Percentiles rank a stretch among this genome's conserved stretches.
These are phyloP conservation scores for Vicia sativa DNA, from an alignment of 306 rosid species.

Conservation along the genomic window DNA sequence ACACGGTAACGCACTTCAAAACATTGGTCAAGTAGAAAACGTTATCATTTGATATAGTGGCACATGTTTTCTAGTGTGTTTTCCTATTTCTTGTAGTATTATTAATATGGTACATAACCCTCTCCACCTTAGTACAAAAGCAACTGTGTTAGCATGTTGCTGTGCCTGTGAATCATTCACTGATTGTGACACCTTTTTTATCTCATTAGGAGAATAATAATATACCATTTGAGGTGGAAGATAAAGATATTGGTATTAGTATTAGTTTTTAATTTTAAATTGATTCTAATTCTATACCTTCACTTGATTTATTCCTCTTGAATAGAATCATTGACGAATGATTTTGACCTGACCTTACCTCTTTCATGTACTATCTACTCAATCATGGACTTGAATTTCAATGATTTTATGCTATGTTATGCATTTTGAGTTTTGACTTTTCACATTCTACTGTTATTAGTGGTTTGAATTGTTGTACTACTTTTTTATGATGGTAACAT, in stretches of 20 bases:
- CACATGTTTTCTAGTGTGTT: conserved; percentile 31
- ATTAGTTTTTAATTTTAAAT: conserved; percentile 43
- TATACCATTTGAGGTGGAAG: conserved; percentile 35
- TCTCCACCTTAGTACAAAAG: neutral
- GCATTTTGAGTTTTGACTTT: conserved; percentile 41
- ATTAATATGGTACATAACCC: neutral
- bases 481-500: conserved; percentile 20
- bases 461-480: conserved; percentile 21
- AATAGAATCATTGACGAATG: conserved; percentile 54
- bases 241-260: conserved; percentile 36
- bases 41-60: conserved; percentile 27
- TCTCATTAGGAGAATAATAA: conserved; percentile 36
- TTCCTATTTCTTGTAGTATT: conserved; percentile 11
- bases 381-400: conserved; percentile 29
- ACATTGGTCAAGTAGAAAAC: conserved; percentile 26
- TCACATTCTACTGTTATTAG: conserved; percentile 25
- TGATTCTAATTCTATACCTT: neutral
- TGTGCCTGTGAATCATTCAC: conserved; percentile 41
- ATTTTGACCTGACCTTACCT: conserved; percentile 25
- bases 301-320: conserved; percentile 42
- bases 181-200: conserved; percentile 34
- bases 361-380: conserved; percentile 30
- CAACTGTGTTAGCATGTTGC: conserved; percentile 26
- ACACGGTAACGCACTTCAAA: conserved; percentile 17
- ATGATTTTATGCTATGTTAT: conserved; percentile 43